phyloP scores from a whole-genome alignment of 78 protist species.

The Chrysochromulina parva region DNA sequence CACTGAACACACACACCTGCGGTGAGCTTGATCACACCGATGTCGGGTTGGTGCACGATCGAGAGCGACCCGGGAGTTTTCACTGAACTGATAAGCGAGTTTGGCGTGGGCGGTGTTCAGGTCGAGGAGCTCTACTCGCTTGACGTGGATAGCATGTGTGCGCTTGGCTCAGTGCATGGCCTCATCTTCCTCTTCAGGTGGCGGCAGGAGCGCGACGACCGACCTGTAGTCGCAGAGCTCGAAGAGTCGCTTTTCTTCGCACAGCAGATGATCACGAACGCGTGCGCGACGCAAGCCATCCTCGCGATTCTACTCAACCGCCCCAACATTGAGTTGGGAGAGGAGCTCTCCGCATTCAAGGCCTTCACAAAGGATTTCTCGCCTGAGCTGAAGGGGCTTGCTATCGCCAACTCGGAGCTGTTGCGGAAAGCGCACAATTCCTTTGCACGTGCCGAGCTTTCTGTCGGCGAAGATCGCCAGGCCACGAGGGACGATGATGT shows the following conservation, averaged over 20 bases:
- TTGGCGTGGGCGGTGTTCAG: slow-evolving; percentile 90
- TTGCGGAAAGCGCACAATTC: slow-evolving; percentile 82
- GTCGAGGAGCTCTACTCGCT: slow-evolving; percentile 17
- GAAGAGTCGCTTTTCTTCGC: slow-evolving; percentile 81
- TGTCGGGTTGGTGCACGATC: slow-evolving; percentile 80
- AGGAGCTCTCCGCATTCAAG: slow-evolving; percentile 69
- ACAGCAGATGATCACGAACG: slow-evolving; percentile 82
- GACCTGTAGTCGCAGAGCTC: neutral
- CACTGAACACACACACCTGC: too few relatives aligned
- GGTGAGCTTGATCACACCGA: too few relatives aligned
- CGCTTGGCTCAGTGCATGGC: slow-evolving; percentile 71
- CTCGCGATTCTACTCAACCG: slow-evolving; percentile 86
- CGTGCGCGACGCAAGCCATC: slow-evolving; percentile 99
- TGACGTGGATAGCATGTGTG: neutral
- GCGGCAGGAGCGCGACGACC: slow-evolving; percentile 58
- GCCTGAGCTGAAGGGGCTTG: slow-evolving; percentile 69
- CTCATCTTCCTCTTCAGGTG: slow-evolving; percentile 93
- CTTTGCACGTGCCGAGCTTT: slow-evolving; percentile 80
- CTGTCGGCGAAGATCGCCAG: slow-evolving; percentile 46
- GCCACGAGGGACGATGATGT: slow-evolving; percentile 77
- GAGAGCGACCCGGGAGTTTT: slow-evolving; percentile 87
- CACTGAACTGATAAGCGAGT: slow-evolving; percentile 82
- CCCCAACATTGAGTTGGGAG: slow-evolving; percentile 79
- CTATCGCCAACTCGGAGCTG: slow-evolving; percentile 72
- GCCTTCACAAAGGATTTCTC: slow-evolving; percentile 73